Conservation (phyloP, 805 yeast species). For the Huiozyma naganishii region DNA sequence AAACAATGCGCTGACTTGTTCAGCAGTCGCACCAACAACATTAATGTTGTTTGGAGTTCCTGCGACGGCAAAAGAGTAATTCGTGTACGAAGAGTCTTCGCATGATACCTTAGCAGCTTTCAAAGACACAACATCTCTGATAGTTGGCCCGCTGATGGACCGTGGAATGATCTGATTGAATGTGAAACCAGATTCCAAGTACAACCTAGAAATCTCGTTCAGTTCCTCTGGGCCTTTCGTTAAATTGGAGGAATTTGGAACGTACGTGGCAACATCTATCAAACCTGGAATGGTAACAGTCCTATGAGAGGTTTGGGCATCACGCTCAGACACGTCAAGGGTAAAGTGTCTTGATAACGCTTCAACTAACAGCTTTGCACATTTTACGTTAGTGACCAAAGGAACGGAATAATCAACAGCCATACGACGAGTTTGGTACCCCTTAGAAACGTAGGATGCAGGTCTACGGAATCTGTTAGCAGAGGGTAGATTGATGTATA, state of each 20-base stretch:
- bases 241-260: slow-evolving; percentile 49
- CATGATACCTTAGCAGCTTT: slow-evolving; percentile 45
- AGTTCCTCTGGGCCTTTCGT: slow-evolving; percentile 41
- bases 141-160: slow-evolving; percentile 45
- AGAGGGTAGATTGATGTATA: slow-evolving; percentile 94
- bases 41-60: slow-evolving; percentile 63
- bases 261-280: slow-evolving; percentile 68
- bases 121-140: slow-evolving; percentile 57
- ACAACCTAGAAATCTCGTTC: slow-evolving; percentile 55
- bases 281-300: slow-evolving; percentile 80
- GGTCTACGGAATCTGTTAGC: slow-evolving; percentile 97
- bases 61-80: slow-evolving; percentile 73
- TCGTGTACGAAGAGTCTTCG: slow-evolving; percentile 58
- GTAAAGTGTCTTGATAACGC: slow-evolving; percentile 65
- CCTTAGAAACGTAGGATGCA: slow-evolving; percentile 93
- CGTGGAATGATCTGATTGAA: slow-evolving; percentile 73
- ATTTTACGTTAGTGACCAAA: slow-evolving; percentile 91
- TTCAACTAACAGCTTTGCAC: slow-evolving; percentile 91
- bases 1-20: slow-evolving; percentile 66
- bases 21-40: slow-evolving; percentile 49
- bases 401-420: slow-evolving; percentile 99
- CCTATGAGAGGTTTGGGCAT: slow-evolving; percentile 83
- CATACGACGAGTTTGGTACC: slow-evolving; percentile 98
- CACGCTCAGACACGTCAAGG: slow-evolving; percentile 65
- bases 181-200: slow-evolving; percentile 81